Evolutionary conservation across 192 early-diverging fungal genomes (phyloP), one percentile per base, ranked within the genome.

Genomic region (Entophlyctis luteolus): DNA sequence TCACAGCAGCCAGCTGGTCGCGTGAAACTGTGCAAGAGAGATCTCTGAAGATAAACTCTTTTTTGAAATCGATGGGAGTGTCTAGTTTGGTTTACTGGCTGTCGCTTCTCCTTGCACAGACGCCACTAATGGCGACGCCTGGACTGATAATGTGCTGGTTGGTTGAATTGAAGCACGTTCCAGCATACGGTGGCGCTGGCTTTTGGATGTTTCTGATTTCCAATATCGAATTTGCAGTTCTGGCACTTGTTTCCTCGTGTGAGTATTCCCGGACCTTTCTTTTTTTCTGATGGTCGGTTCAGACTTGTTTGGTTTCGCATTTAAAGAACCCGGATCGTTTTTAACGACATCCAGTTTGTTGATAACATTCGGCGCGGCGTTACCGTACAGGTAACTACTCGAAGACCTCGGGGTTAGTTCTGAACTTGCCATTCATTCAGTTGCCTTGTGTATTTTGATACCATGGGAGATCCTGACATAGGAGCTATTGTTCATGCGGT

Each of bases 11-110:
- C 20, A 48, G 49, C 1, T 59, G 37, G 25, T 53, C 56, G 5
- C 67, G 67, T 20, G 67, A 68, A 34, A 34, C 67, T 33, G 67
- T 68, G 4, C 46, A 48, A 18, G 67, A 68, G 22, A 35, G 67
- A 22, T 33, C 22, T 4, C 22, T 12, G 5, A 48, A 49, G 31
- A 68, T 59, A 31, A 32, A 68, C 20, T 18, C 20, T 4, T 59
- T 68, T 68, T 20, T 68, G 20, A 68, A 68, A 38, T 31, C 56
- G 1, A 29, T 67, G 2, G 65, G 49, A 36, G 33, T 53, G 4
- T 39, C 37, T 18, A 12, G 29, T 28, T 14, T 22, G 1, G 5
- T 67, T 16, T 63, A 63, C 33, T 63, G 60, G 60, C 16, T 48
- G 1, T 32, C 47, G 16, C 47, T 28, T 20, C 12, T 50, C 18